Percentiles rank a stretch among this genome's conserved stretches.
phyloP scores from a whole-genome alignment of 371 early-diverging fungal species.

The Mortierella polycephala region DNA sequence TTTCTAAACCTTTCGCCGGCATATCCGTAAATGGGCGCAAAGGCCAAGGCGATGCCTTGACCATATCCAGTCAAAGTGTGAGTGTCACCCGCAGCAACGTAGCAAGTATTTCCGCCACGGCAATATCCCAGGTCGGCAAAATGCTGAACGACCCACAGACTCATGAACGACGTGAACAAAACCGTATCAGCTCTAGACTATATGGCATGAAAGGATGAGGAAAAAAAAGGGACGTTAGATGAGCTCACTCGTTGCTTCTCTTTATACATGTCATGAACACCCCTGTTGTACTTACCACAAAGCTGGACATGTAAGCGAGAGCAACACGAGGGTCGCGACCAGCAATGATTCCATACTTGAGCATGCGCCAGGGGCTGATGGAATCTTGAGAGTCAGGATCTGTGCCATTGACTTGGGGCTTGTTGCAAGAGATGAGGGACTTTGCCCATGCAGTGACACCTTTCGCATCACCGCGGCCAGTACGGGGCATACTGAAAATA shows the following conservation, averaged over 20 bases:
- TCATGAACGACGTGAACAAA: slow-evolving; percentile 77
- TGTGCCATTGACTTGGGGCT: not conserved
- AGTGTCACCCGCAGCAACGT: slow-evolving; percentile 60
- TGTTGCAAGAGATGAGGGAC: not conserved
- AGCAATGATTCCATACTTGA: slow-evolving; percentile 60
- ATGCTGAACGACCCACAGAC: slow-evolving; percentile 77
- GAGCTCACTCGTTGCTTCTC: not conserved
- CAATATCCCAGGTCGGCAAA: slow-evolving; percentile 70
- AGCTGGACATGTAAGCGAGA: slow-evolving; percentile 68
- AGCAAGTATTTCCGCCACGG: slow-evolving; percentile 38
- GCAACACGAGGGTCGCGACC: slow-evolving; percentile 69
- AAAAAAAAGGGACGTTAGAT: not conserved
- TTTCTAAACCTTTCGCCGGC: slow-evolving; percentile 60
- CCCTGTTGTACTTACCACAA: slow-evolving; percentile 57
- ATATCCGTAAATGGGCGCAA: slow-evolving; percentile 73
- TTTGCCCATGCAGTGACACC: slow-evolving; percentile 11
- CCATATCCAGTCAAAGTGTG: slow-evolving; percentile 75
- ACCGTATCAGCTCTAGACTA: slow-evolving; percentile 82
- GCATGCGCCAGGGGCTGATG: slow-evolving; percentile 17
- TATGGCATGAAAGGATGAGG: not conserved
- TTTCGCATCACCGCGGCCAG: slow-evolving; percentile 4
- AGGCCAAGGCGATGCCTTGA: slow-evolving; percentile 75
- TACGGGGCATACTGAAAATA: slow-evolving; percentile 57
- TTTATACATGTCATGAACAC: not conserved
- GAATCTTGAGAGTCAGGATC: not conserved